Percentiles rank a stretch among this genome's conserved stretches.
phyloP scores from a whole-genome alignment of 164 flowering plant genomes.

The Echeveria elegans region DNA sequence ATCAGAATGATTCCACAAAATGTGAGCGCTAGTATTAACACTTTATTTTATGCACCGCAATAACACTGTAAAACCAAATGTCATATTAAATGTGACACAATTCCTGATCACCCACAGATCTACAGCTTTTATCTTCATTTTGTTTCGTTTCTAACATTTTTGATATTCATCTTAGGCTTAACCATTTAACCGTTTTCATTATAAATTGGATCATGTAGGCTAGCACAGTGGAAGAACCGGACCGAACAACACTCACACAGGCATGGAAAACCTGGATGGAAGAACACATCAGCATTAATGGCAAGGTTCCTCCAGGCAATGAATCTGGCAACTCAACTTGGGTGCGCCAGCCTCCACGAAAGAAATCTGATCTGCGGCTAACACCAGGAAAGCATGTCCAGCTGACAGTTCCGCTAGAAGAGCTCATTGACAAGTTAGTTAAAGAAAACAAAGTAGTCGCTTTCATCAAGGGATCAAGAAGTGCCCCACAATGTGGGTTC shows the following conservation, averaged over 20 bases:
- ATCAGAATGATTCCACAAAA: too few relatives aligned
- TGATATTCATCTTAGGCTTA: background rate
- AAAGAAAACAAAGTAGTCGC: conserved; percentile 93
- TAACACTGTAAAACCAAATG: too few relatives aligned
- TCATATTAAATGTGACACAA: too few relatives aligned
- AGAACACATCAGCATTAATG: conserved; percentile 66
- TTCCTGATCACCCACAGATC: too few relatives aligned
- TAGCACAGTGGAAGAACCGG: conserved; percentile 65
- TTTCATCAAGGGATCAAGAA: conserved; percentile 91
- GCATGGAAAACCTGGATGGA: conserved; percentile 99
- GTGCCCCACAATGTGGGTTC: conserved; percentile 86
- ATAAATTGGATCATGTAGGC: conserved; percentile 32
- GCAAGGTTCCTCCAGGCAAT: conserved; percentile 92
- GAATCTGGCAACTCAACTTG: conserved; percentile 81
- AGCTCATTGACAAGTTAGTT: conserved; percentile 70
- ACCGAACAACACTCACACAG: conserved; percentile 56
- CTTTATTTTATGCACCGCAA: too few relatives aligned
- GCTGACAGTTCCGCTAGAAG: conserved; percentile 74
- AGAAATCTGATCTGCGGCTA: conserved; percentile 76
- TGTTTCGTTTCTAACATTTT: background rate
- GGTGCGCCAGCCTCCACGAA: conserved; percentile 53
- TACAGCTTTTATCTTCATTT: too few relatives aligned
- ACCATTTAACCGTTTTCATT: background rate
- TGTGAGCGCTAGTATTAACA: too few relatives aligned
- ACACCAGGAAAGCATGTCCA: conserved; percentile 86